Base-by-base conservation (phyloP, 257 asterid genomes). In the Scutellaria baicalensis region DNA sequence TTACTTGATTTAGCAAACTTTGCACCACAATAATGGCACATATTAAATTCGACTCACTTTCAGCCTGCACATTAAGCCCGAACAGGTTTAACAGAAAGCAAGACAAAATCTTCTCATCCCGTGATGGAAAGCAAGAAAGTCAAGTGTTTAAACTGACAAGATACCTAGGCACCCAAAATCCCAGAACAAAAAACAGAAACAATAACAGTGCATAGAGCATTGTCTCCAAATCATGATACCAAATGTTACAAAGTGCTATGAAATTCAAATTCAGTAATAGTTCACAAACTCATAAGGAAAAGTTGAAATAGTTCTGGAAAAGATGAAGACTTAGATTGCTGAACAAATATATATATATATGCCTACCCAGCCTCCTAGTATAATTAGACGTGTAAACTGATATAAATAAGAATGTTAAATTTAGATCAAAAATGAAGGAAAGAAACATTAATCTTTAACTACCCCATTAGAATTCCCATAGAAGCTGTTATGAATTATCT, bases 21-120 rank as follows among this genome's bases (percentile, higher is more conserved):
- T 71, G 88, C 59, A 56, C n/a, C n/a, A 83, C 88, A 84, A 69
- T 71, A 68, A 36, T 83, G 92, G 75, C 82, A 82, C 86, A 80
- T 80, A 67, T 76, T 72, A 75, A 71, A 70, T 63, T 56, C 56
- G 66, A 72, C 44, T 76, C 72, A 61, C 76, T 49, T 82, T 68
- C 70, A 66, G 66, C 79, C 84, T 79, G 79, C 74, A 77, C 47
- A n/a, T 52, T 61, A 64, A 40, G 51, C 59, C 42, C 9, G 54
- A 40, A 63, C 7, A 56, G 51, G 75, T 65, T 73, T 51, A 57
- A 72, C 33, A 48, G 48, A 74, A 70, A 8, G 40, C n/a, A n/a
- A n/a, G n/a, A n/a, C n/a, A n/a, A n/a, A n/a, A n/a, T n/a, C n/a
- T n/a, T n/a, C n/a, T n/a, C n/a, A n/a, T n/a, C n/a, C n/a, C n/a